Conservation (phyloP, 2,329 filamentous ascomycete species). For the Didymella exigua region DNA sequence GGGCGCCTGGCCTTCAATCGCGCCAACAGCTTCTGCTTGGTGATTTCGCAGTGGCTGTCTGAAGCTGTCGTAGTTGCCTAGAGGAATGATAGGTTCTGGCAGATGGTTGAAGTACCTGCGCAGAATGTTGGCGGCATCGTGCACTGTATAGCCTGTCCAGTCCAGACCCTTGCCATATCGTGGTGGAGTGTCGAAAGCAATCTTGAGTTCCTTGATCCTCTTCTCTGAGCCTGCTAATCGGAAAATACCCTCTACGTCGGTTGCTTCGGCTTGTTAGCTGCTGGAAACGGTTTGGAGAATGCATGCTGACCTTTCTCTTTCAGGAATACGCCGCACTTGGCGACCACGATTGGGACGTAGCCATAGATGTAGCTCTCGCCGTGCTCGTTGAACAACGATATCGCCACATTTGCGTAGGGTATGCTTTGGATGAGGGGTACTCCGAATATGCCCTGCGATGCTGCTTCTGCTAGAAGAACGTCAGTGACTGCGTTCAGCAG, state of each 20-base stretch:
- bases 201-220: conserved; percentile 95
- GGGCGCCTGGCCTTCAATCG: conserved; percentile 67
- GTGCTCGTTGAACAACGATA: conserved; percentile 89
- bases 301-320: conserved; percentile 85
- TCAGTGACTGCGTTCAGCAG: conserved; percentile 32
- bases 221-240: conserved; percentile 95
- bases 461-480: conserved; percentile 35
- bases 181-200: conserved; percentile 83
- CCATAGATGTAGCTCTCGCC: conserved; percentile 97
- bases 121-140: conserved; percentile 96
- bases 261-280: conserved; percentile 64
- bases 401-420: conserved; percentile 96
- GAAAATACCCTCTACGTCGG: conserved; percentile 94
- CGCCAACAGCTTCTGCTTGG: conserved; percentile 72
- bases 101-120: conserved; percentile 95
- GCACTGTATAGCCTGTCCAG: conserved; percentile 97
- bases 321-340: conserved; percentile 94
- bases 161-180: conserved; percentile 95
- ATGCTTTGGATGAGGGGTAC: conserved; percentile 93
- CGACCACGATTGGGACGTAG: conserved; percentile 97
- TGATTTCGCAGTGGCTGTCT: conserved; percentile 77
- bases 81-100: conserved; percentile 92
- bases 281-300: neutral
- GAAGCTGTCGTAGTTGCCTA: conserved; percentile 91
- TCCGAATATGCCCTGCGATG: conserved; percentile 84